Base-by-base conservation (phyloP, 2,329 filamentous ascomycete species). In the Hymenoscyphus albidus region DNA sequence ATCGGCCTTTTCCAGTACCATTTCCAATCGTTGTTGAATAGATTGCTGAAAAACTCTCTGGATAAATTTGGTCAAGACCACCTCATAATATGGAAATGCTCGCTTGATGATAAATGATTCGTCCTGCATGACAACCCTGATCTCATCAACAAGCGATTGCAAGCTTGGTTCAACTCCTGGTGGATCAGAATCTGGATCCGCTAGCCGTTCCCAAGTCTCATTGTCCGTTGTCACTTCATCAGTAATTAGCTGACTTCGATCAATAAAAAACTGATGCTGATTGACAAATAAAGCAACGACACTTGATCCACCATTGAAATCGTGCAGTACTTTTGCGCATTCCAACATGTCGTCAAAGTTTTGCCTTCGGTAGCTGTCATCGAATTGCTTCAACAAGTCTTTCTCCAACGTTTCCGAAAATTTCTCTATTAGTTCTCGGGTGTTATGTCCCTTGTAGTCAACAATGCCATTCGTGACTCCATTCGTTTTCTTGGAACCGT, bases 301-400 rank as follows among this genome's bases (percentile, higher is more conserved):
- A 75, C 93, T 98, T 64, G 92, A 88, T 61, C 95, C 95, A 61
- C 95, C 93, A 76, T 94, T 97, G 82, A 99, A 99, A 78, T 98
- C 95, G 75, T 95, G 85, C 67, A 99, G 81, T 54, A 97, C 95
- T 73, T 91, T 91, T 62, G 96, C 92, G 76, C 95, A 99, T 76
- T 98, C 95, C 79, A 92, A 89, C 96, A 99, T 99, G 73, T 96
- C 93, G 70, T 97, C 92, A 74, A 96, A 97, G 78, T 98, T 97
- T 73, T 96, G 93, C 71, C 90, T 88, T 68, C 93, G 85, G 77
- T 98, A 98, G 80, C 94, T 97, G 74, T 96, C 92, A 80, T 99
- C 96, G 78, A 99, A 99, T 74, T 97, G 94, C 76, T 93, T 92
- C 66, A 99, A 80, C 48, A 99, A 81, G 74, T 99, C 95, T 75